Conservation (phyloP, 768 basidiomycete species). For the Auriculariales sp. region DNA sequence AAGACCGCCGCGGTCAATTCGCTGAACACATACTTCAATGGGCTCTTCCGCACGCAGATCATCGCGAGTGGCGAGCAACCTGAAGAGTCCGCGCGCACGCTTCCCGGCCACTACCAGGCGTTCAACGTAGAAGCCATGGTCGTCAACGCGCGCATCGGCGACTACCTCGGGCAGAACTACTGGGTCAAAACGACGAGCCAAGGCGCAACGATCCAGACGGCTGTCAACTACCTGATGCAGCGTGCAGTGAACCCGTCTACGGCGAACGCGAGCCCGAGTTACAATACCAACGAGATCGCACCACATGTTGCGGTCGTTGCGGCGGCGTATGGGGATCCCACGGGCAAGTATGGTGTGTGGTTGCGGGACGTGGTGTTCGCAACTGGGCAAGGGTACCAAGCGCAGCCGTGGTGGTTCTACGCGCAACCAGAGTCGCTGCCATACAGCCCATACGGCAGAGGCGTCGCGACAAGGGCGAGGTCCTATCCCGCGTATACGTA, state of each 20-base stretch:
- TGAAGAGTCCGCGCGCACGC: slow-evolving; percentile 41
- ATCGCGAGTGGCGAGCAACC: slow-evolving; percentile 42
- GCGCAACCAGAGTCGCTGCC: slow-evolving; percentile 20
- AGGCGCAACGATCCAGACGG: slow-evolving; percentile 39
- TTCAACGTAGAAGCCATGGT: slow-evolving; percentile 61
- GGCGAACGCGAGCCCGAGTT: too few relatives aligned
- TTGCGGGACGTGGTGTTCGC: slow-evolving; percentile 14
- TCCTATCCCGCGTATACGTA: too few relatives aligned
- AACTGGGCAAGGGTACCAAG: slow-evolving; percentile 14
- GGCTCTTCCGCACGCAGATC: slow-evolving; percentile 38
- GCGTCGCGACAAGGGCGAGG: too few relatives aligned
- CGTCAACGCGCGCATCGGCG: slow-evolving; percentile 38
- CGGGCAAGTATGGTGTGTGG: slow-evolving; percentile 35
- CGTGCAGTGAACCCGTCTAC: neutral
- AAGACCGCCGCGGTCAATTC: slow-evolving; percentile 29
- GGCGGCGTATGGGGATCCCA: slow-evolving; percentile 42
- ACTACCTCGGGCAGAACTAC: slow-evolving; percentile 32
- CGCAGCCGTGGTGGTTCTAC: slow-evolving; percentile 31
- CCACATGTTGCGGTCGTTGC: slow-evolving; percentile 45
- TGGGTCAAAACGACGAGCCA: slow-evolving; percentile 33
- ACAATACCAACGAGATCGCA: too few relatives aligned
- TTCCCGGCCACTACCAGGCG: slow-evolving; percentile 51
- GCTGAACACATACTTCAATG: slow-evolving; percentile 35
- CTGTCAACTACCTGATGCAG: slow-evolving; percentile 39
- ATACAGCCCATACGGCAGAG: neutral